These are phyloP conservation scores for Ecytonucleospora hepatopenaei DNA, from an alignment of 371 early-diverging fungal species.

Conservation along the genomic window DNA sequence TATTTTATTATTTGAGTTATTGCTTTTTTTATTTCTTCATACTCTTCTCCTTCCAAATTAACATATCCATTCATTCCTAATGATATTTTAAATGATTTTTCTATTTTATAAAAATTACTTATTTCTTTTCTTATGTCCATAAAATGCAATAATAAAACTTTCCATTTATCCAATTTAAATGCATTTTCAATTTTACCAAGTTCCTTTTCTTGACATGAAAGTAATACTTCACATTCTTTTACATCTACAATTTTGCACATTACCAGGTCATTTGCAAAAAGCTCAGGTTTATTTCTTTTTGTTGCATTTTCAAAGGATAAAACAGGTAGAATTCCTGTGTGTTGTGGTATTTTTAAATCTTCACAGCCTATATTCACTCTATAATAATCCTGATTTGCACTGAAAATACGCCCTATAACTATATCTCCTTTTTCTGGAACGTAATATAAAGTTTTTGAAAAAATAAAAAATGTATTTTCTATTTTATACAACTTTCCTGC, in stretches of 20 bases:
- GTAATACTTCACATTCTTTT: conserved; percentile 21
- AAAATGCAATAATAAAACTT: conserved; percentile 40
- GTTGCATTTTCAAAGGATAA: conserved; percentile 53
- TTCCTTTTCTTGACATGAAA: conserved; percentile 43
- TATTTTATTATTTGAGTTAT: neutral
- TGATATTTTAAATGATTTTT: conserved; percentile 1
- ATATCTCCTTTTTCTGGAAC: conserved; percentile 49
- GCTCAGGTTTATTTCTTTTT: conserved; percentile 53
- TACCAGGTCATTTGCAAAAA: conserved; percentile 39
- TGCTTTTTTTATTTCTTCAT: neutral
- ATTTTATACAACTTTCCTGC: conserved; percentile 23
- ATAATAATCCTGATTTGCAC: conserved; percentile 41
- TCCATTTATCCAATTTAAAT: conserved; percentile 30
- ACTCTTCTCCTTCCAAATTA: conserved; percentile 2
- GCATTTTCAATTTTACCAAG: conserved; percentile 45
- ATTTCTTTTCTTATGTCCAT: conserved; percentile 18
- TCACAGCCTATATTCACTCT: conserved; percentile 42
- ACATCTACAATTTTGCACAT: conserved; percentile 40
- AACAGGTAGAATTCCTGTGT: conserved; percentile 38
- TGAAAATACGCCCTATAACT: conserved; percentile 48
- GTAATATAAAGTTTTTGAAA: conserved; percentile 41
- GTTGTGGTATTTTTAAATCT: too few relatives aligned
- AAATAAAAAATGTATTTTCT: conserved; percentile 20
- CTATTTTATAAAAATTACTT: neutral
- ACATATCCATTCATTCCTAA: conserved; percentile 53